A percentile compares a stretch with the other conserved stretches of the same genome.
Evolutionary conservation across 805 yeast species (phyloP).

Genomic region (Kuraishia borneana): DNA sequence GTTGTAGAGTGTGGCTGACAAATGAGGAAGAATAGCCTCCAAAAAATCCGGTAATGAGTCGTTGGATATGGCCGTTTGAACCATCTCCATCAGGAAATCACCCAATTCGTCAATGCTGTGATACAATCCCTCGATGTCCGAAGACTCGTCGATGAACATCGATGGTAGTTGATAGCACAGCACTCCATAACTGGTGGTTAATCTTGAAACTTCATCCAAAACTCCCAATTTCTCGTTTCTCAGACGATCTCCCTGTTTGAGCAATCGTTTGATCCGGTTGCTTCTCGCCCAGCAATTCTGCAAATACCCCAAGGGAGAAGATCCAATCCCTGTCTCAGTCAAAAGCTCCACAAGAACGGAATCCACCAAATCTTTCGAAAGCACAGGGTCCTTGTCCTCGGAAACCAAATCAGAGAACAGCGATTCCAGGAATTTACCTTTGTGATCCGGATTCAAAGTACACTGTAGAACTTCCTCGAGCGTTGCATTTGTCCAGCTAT

Average conservation of each 20-base stretch:
- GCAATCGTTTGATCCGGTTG: conserved; percentile 27
- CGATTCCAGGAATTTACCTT: conserved; percentile 10
- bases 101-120: conserved; percentile 12
- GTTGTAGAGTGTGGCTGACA: conserved; percentile 24
- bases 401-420: conserved; percentile 11
- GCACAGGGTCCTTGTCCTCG: conserved; percentile 4
- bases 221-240: conserved; percentile 24
- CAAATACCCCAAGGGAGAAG: conserved; percentile 34
- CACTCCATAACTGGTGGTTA: conserved; percentile 51
- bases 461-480: conserved; percentile 25
- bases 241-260: conserved; percentile 27
- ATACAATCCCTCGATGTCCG: conserved; percentile 14
- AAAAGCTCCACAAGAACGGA: conserved; percentile 42
- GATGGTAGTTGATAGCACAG: conserved; percentile 64
- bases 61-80: conserved; percentile 52
- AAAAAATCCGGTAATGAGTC: conserved; percentile 53
- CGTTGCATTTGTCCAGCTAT: conserved; percentile 29
- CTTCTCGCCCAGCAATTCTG: conserved; percentile 31
- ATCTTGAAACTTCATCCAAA: conserved; percentile 35
- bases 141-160: conserved; percentile 31
- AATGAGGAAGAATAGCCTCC: conserved; percentile 35
- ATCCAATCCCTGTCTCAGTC: conserved; percentile 37
- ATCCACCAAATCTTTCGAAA: conserved; percentile 29
- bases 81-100: conserved; percentile 45
- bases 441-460: conserved; percentile 14